These are phyloP conservation scores for Celoporthe dispersa DNA, from an alignment of 2,329 filamentous ascomycete genomes.

Conservation along the genomic window DNA sequence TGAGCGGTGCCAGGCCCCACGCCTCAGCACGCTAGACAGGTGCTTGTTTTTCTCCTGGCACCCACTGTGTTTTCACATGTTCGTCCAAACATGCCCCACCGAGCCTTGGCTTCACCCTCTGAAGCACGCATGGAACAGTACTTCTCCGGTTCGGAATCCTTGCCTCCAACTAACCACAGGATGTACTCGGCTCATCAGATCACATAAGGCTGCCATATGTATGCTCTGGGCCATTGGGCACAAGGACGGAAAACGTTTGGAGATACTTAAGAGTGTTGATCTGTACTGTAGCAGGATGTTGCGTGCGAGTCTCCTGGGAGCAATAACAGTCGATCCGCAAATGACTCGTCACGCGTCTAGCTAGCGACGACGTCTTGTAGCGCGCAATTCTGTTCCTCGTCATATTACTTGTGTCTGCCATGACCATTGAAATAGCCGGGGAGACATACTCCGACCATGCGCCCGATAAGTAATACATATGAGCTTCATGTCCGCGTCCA, in stretches of 20 bases:
- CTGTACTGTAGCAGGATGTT: background rate
- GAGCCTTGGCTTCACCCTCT: background rate
- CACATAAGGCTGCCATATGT: too few species aligned
- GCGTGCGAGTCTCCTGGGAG: background rate
- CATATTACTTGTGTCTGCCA: background rate
- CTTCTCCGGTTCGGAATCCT: background rate
- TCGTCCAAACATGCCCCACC: background rate
- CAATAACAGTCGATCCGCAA: background rate
- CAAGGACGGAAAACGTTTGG: background rate
- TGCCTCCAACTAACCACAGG: background rate
- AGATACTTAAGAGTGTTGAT: background rate
- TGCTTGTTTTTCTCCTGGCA: background rate
- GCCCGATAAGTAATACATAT: background rate
- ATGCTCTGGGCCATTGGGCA: background rate
- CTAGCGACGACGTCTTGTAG: background rate
- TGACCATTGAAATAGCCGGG: background rate
- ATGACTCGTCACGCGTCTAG: background rate
- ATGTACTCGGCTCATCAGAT: background rate
- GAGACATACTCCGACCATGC: background rate
- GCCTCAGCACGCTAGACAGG: background rate
- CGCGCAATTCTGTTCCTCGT: background rate
- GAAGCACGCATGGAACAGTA: background rate
- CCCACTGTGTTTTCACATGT: background rate
- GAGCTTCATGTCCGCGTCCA: background rate
- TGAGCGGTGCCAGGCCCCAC: background rate